Evolutionary conservation across 2,329 filamentous ascomycete genomes (phyloP).

Genomic region (Aaosphaeria pasadenensis): DNA sequence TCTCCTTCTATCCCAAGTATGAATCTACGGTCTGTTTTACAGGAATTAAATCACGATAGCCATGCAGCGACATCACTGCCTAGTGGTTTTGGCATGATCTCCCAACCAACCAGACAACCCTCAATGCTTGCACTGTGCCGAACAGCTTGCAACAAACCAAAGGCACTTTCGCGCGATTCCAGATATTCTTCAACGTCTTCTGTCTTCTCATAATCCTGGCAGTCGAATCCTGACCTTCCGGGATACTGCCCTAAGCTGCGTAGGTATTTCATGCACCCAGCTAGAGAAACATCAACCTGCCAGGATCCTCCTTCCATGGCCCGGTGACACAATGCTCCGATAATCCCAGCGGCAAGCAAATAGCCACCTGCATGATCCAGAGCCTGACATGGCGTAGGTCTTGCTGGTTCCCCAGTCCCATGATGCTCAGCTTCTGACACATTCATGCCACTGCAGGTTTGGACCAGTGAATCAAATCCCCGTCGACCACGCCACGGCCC

Average conservation of each 20-base stretch:
- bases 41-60: not conserved
- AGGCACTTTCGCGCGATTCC: constrained; percentile 44
- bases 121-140: constrained; percentile 49
- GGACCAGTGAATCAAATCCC: constrained; percentile 56
- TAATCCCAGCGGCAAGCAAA: constrained; percentile 53
- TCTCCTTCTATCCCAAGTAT: too few relatives aligned
- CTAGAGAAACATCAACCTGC: constrained; percentile 54
- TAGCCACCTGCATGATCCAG: constrained; percentile 57
- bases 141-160: constrained; percentile 49
- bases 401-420: constrained; percentile 38
- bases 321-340: constrained; percentile 50
- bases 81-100: constrained; percentile 52
- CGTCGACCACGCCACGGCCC: constrained; percentile 48
- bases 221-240: constrained; percentile 44
- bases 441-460: constrained; percentile 57
- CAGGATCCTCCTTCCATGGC: constrained; percentile 48
- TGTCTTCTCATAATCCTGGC: constrained; percentile 27
- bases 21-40: not conserved
- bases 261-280: constrained; percentile 56
- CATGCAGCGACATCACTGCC: constrained; percentile 12
- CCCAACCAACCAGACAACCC: constrained; percentile 47
- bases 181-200: constrained; percentile 36
- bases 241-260: constrained; percentile 53
- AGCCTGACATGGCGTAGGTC: constrained; percentile 52
- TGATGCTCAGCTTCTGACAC: constrained; percentile 52